Base-by-base conservation (phyloP, 148 eudicot species). In the Chenopodium berlandieri region DNA sequence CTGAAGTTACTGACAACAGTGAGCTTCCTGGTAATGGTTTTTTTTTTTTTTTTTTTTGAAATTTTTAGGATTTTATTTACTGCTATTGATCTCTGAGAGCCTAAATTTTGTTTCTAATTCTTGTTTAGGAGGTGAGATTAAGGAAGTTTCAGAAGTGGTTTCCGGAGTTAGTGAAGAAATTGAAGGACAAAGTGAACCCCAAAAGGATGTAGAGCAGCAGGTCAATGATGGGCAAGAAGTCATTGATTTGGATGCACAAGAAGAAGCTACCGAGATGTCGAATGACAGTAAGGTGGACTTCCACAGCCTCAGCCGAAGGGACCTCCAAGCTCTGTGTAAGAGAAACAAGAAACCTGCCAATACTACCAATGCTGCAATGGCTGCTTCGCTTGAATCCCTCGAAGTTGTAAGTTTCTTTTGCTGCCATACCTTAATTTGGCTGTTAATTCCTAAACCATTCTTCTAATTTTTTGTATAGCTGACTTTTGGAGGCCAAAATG, bases 301-400 rank as follows among this genome's bases (percentile, higher is more conserved):
- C 84, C 88, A 91, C 47, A 88, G 80, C 81, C 88, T 93, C 37
- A 22, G 81, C 9, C 90, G 97, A 81, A 91, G 84, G 87, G 91
- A 91, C 58, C 90, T 93, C 60, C 97, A 93, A 82, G 79, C 82
- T 56, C 86, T 93, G 2, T 93, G 94, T 87, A 93, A 93, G 89
- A 89, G 48, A 88, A 93, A 93, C 88, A 91, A 90, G 56, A 91
- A 90, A 54, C 97, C 94, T 0, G 97, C 97, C 17, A 93, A 93
- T 81, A 73, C 83, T 37, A 91, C 93, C 79, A 93, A 90, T 77
- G 84, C 90, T 75, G 93, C 97, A 78, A 93, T 93, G 97, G 90
- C 90, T 27, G 92, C 87, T 70, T 88, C 93, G 84, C 97, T 93
- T 71, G 31, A 47, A 16, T 82, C 91, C 72, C 97, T 93, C 17